Percentiles rank a stretch among this genome's conserved stretches.
Evolutionary conservation across 495 filamentous ascomycete genomes (phyloP).

Genomic region (Tuber umbilicatum): DNA sequence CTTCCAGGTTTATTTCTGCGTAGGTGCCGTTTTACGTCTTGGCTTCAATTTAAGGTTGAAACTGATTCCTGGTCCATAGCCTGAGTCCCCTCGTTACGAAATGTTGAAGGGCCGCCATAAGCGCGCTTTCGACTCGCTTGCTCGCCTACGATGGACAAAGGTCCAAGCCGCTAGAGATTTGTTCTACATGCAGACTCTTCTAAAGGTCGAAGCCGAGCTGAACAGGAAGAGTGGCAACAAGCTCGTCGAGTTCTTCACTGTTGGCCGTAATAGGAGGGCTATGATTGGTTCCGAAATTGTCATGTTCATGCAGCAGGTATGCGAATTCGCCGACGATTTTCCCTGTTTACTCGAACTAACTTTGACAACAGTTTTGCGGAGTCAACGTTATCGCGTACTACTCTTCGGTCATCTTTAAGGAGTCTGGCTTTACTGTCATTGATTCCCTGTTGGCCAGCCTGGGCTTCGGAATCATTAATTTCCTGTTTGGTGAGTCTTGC

Average conservation of each 20-base stretch:
- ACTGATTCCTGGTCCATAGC: slow-evolving; percentile 13
- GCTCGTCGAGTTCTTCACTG: slow-evolving; percentile 61
- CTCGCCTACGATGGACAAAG: slow-evolving; percentile 59
- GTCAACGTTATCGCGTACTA: slow-evolving; percentile 68
- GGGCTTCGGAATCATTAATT: slow-evolving; percentile 74
- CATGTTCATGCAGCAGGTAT: slow-evolving; percentile 81
- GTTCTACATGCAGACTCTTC: slow-evolving; percentile 69
- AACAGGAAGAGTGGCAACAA: slow-evolving; percentile 54
- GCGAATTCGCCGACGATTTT: slow-evolving; percentile 11
- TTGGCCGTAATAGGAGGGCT: slow-evolving; percentile 73
- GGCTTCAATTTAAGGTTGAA: not conserved
- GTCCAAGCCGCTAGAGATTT: slow-evolving; percentile 75
- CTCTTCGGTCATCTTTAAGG: slow-evolving; percentile 56
- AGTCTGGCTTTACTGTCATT: slow-evolving; percentile 53
- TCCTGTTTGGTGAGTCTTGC: slow-evolving; percentile 51
- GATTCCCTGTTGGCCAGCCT: slow-evolving; percentile 60
- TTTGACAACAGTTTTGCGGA: slow-evolving; percentile 32
- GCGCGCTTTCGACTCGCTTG: slow-evolving; percentile 62
- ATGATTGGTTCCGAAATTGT: slow-evolving; percentile 67
- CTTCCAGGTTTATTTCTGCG: slow-evolving; percentile 63
- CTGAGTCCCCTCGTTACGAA: slow-evolving; percentile 61
- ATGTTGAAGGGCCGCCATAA: slow-evolving; percentile 61
- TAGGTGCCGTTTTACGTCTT: slow-evolving; percentile 47
- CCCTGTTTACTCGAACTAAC: slow-evolving; percentile 10
- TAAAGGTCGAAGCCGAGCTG: slow-evolving; percentile 61